Percentiles rank a stretch among this genome's conserved stretches.
phyloP scores from a whole-genome alignment of 768 basidiomycete genomes.

The Serendipita indica region DNA sequence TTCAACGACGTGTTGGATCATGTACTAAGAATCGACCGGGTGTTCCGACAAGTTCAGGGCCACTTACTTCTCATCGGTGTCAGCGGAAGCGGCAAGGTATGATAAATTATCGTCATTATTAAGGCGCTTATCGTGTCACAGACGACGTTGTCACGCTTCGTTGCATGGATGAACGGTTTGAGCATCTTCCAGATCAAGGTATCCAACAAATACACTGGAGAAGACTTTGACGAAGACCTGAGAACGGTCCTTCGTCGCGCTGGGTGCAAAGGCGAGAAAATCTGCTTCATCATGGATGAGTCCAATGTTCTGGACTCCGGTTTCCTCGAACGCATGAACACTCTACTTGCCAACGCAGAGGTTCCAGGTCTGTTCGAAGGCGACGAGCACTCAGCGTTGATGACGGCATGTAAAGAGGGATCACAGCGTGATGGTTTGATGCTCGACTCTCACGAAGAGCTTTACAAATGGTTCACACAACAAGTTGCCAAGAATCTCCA shows the following conservation, averaged over 20 bases:
- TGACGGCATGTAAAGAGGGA: constrained; percentile 99
- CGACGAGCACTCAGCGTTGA: constrained; percentile 93
- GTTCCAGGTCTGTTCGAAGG: constrained; percentile 99
- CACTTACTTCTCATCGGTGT: constrained; percentile 94
- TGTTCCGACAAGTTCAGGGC: constrained; percentile 96
- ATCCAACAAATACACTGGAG: constrained; percentile 96
- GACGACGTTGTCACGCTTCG: constrained; percentile 96
- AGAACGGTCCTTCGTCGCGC: constrained; percentile 87
- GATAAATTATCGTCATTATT: neutral
- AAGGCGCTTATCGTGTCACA: constrained; percentile 22
- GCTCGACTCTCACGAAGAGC: constrained; percentile 94
- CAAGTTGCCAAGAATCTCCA: constrained; percentile 97
- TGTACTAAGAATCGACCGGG: constrained; percentile 92
- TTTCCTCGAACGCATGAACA: constrained; percentile 99
- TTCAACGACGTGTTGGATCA: constrained; percentile 99
- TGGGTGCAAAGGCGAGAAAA: constrained; percentile 97
- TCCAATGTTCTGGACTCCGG: constrained; percentile 98
- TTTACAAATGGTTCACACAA: constrained; percentile 97
- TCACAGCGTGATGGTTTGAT: constrained; percentile 98
- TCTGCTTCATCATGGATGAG: constrained; percentile 99
- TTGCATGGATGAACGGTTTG: constrained; percentile 99
- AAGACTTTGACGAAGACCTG: constrained; percentile 96
- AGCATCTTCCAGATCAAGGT: constrained; percentile 99
- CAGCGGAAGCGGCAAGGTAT: constrained; percentile 94
- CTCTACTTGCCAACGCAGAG: constrained; percentile 96